Conservation (phyloP, 352 stramenopile species). For the Pythium folliculosum region DNA sequence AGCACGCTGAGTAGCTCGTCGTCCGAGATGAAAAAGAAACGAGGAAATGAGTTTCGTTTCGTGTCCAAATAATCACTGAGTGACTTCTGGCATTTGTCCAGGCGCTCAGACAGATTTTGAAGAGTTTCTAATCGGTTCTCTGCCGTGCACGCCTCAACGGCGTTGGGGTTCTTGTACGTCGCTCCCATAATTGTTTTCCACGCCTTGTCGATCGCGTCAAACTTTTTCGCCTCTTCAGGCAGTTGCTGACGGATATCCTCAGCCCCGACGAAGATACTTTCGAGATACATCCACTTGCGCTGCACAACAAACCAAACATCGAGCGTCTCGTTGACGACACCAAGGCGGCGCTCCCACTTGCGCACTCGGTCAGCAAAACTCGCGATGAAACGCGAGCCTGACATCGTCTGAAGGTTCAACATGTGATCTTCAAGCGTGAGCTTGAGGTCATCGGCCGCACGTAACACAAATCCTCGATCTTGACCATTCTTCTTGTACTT, state of each 20-base stretch:
- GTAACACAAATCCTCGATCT: conserved; percentile 80
- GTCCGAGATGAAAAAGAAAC: conserved; percentile 96
- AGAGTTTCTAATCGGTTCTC: conserved; percentile 90
- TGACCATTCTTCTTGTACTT: conserved; percentile 93
- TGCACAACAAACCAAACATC: conserved; percentile 94
- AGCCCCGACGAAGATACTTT: conserved; percentile 93
- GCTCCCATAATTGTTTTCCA: conserved; percentile 93
- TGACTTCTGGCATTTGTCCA: conserved; percentile 92
- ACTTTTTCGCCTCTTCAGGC: conserved; percentile 93
- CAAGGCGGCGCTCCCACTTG: conserved; percentile 91
- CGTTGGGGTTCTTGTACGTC: conserved; percentile 92
- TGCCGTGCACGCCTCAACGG: conserved; percentile 86
- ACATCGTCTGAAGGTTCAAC: conserved; percentile 91
- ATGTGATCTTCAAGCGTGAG: conserved; percentile 86
- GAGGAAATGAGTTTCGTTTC: conserved; percentile 91
- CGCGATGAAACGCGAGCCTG: conserved; percentile 89
- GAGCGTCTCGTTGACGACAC: conserved; percentile 90
- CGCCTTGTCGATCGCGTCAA: conserved; percentile 92
- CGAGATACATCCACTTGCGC: conserved; percentile 95
- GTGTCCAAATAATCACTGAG: conserved; percentile 91
- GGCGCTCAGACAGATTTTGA: conserved; percentile 80
- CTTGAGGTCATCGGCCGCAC: conserved; percentile 84
- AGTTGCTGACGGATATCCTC: conserved; percentile 94
- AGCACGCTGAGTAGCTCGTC: conserved; percentile 92
- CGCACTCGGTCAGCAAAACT: conserved; percentile 90